Base-by-base conservation (phyloP, 2,329 filamentous ascomycete genomes). In the Dothiorella sarmentorum region DNA sequence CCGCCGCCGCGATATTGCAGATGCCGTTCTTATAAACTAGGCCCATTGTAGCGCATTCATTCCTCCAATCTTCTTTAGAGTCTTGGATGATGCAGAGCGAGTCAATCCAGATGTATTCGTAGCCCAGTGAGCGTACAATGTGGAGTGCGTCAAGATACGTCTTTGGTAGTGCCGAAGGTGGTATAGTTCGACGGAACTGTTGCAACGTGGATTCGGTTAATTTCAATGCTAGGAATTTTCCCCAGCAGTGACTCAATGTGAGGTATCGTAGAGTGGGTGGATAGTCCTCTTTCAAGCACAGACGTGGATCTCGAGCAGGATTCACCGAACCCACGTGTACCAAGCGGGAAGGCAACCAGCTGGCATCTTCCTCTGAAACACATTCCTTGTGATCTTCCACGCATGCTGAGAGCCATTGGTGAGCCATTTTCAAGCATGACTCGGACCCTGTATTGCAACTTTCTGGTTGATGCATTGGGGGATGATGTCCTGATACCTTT, bases 21-120 rank as follows among this genome's bases (percentile, higher is more conserved):
- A 40, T 7, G 1, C 10, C 31, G 35, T 55, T 27, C 1, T 17
- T 11, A 26, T 42, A 42, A 7, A 55, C 38, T 3, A 35, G 17
- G 5, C 51, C 49, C 49, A 55, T 42, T 7, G 15, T 15, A 3
- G 17, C 4, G 29, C 27, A 42, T 11, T 55, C 51, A 5, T 17
- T 18, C 5, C 31, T 18, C 51, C 17, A 55, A 18, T 42, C 51
- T 3, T 40, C 51, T 4, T 5, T 6, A 3, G 33, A 55, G 24
- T 55, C 51, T 15, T 55, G 51, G 13, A 55, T 22, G n/a, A 55
- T 55, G 51, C 66, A 2, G 62, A 64, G 33, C 57, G 66, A 37
- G 3, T 55, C 33, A 17, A 55, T 55, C 51, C 20, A 57, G 11
- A 57, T 5, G 29, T 57, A 45, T 17, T 22, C 17, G 20, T 20